A percentile compares a stretch with the other conserved stretches of the same genome.
These are phyloP conservation scores for Trametes gibbosa DNA, from an alignment of 768 basidiomycete species.

Conservation along the genomic window DNA sequence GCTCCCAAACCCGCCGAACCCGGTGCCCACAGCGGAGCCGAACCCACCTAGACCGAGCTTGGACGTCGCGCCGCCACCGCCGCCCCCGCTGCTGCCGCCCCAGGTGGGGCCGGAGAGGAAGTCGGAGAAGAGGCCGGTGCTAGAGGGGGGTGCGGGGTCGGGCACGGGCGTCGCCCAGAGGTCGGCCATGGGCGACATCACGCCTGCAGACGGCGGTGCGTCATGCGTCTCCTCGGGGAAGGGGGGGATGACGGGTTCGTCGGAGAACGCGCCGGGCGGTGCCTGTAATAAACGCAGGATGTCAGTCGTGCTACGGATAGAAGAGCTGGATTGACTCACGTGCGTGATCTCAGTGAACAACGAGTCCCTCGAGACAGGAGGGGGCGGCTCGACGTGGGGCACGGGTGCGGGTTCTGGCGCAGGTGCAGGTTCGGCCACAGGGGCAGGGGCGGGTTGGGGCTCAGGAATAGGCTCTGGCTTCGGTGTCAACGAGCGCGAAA, in stretches of 20 bases:
- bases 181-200: conserved; percentile 19
- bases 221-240: conserved; percentile 2
- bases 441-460: not conserved
- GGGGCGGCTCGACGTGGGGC: not conserved
- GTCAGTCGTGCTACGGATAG: not conserved
- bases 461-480: conserved; percentile 13
- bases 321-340: not conserved
- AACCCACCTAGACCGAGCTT: conserved; percentile 4
- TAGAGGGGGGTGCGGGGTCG: conserved; percentile 11
- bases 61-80: not conserved
- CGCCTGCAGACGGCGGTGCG: conserved; percentile 1
- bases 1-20: conserved; percentile 17
- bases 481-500: not conserved
- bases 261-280: not conserved
- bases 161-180: conserved; percentile 17
- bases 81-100: not conserved
- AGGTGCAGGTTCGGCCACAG: not conserved
- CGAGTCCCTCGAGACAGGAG: not conserved
- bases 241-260: conserved; percentile 13
- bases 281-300: not conserved
- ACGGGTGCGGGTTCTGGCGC: not conserved
- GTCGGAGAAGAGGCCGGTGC: conserved; percentile 18
- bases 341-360: not conserved
- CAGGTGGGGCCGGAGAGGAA: conserved; percentile 17
- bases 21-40: not conserved